Conservation (phyloP, 2,329 filamentous ascomycete genomes). For the Ambrosiella xylebori region DNA sequence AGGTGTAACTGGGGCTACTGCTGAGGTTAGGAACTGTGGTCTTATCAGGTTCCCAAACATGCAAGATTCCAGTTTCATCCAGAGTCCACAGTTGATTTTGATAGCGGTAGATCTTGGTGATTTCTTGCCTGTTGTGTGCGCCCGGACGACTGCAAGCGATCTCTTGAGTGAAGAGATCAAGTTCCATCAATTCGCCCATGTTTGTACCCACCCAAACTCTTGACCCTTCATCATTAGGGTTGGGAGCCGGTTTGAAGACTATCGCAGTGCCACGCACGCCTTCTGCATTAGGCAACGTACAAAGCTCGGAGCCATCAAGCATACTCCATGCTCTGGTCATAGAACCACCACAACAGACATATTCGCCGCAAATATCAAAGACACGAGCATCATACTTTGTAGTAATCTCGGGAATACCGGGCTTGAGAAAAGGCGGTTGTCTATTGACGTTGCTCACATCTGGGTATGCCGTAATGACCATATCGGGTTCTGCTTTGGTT, state of each 20-base stretch:
- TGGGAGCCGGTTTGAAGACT: conserved; percentile 65
- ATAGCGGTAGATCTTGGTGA: conserved; percentile 73
- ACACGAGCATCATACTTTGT: conserved; percentile 77
- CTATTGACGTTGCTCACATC: conserved; percentile 74
- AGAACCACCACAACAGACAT: conserved; percentile 72
- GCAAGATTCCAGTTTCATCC: conserved; percentile 72
- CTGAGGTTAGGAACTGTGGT: conserved; percentile 57
- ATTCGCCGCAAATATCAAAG: conserved; percentile 75
- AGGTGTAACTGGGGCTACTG: conserved; percentile 53
- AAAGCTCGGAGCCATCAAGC: conserved; percentile 59
- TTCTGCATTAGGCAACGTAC: conserved; percentile 72
- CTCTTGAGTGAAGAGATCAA: conserved; percentile 60
- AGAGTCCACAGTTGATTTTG: conserved; percentile 85
- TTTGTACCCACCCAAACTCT: conserved; percentile 83
- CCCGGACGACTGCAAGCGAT: conserved; percentile 50
- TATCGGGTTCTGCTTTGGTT: conserved; percentile 26
- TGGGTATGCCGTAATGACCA: conserved; percentile 51
- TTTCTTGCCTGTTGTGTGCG: conserved; percentile 61
- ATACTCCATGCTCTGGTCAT: conserved; percentile 81
- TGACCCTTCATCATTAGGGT: conserved; percentile 64
- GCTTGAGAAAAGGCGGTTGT: conserved; percentile 57
- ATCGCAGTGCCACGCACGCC: conserved; percentile 67
- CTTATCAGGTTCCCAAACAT: conserved; percentile 67
- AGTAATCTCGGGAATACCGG: conserved; percentile 56
- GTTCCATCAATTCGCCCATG: conserved; percentile 71